Conservation (phyloP, 768 basidiomycete genomes). For the Boletus sp. region DNA sequence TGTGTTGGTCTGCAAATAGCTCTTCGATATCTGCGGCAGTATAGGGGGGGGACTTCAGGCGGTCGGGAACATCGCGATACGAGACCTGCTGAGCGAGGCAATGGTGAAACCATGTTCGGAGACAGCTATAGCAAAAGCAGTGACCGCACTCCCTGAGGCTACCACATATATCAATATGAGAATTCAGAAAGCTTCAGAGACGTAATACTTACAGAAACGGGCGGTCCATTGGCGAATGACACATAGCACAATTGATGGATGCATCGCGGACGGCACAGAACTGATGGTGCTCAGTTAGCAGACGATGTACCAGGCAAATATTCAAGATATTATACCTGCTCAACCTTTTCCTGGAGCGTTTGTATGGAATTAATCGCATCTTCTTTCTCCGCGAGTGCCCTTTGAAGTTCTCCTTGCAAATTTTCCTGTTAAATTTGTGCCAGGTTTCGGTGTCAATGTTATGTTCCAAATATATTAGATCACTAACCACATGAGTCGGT, state of each 20-base stretch:
- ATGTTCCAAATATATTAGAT: too few species aligned
- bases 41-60: neutral
- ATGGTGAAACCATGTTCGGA: neutral
- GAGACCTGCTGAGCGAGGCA: neutral
- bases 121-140: neutral
- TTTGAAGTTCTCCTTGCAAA: neutral
- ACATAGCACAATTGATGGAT: neutral
- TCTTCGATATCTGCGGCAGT: neutral
- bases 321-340: neutral
- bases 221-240: neutral
- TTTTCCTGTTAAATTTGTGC: neutral
- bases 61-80: neutral
- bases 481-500: too few species aligned
- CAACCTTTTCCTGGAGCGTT: neutral
- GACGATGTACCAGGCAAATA: neutral
- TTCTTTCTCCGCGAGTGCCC: neutral
- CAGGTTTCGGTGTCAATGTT: too few species aligned
- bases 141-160: neutral
- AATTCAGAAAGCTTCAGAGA: neutral
- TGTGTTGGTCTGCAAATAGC: neutral
- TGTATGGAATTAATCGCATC: neutral
- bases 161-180: neutral
- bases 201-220: neutral
- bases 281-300: neutral
- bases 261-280: neutral